Evolutionary conservation across 352 stramenopile genomes (phyloP).

Genomic region (Plasmopara halstedii): DNA sequence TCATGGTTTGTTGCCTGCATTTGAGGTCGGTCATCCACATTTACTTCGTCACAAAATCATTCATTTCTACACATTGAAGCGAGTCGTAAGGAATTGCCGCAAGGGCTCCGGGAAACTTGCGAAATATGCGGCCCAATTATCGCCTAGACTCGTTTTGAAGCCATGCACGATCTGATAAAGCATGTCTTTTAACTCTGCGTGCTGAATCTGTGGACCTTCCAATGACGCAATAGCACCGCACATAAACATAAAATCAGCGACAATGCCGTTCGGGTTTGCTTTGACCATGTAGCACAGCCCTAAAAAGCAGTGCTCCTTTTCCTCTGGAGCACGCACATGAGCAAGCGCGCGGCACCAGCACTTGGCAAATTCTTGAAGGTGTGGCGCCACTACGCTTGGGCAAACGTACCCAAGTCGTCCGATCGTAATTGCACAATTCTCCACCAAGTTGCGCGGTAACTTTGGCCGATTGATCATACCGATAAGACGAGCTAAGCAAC

Average conservation of each 20-base stretch:
- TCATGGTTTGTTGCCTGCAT: conserved; percentile 14
- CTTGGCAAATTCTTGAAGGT: conserved; percentile 83
- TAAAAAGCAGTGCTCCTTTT: conserved; percentile 88
- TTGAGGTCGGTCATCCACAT: conserved; percentile 13
- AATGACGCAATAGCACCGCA: conserved; percentile 83
- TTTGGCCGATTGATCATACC: conserved; percentile 85
- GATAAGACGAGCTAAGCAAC: conserved; percentile 58
- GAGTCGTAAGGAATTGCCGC: conserved; percentile 68
- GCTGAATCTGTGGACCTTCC: conserved; percentile 69
- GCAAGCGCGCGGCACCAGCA: conserved; percentile 83
- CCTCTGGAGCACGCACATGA: conserved; percentile 71
- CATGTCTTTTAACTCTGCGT: conserved; percentile 77
- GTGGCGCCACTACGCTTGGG: conserved; percentile 68
- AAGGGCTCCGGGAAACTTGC: conserved; percentile 74
- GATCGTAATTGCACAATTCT: conserved; percentile 89
- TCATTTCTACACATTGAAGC: conserved; percentile 72
- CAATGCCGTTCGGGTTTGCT: conserved; percentile 82
- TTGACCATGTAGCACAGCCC: conserved; percentile 89
- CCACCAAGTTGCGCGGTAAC: conserved; percentile 78
- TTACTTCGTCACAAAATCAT: conserved; percentile 9
- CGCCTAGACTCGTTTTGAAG: conserved; percentile 82
- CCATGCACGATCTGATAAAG: conserved; percentile 84
- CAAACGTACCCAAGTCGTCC: conserved; percentile 83
- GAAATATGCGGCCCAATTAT: conserved; percentile 84
- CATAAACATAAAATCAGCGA: conserved; percentile 88